Conservation (phyloP, 1,284 basidiomycete genomes). For the Gomphus bonarii region DNA sequence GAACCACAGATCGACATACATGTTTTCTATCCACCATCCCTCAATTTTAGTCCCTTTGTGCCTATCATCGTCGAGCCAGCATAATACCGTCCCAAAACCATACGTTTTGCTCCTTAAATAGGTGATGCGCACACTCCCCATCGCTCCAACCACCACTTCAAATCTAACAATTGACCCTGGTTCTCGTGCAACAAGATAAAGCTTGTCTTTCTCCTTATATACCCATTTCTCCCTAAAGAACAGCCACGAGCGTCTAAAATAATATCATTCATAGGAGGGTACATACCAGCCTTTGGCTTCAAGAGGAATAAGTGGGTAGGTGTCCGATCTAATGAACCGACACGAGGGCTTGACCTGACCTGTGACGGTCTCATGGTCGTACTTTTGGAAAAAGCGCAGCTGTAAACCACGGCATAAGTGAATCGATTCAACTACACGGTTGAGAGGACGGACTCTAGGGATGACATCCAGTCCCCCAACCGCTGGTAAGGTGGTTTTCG, state of each 20-base stretch:
- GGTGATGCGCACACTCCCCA: conserved; percentile 25
- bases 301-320: conserved; percentile 11
- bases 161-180: conserved; percentile 13
- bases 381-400: conserved; percentile 23
- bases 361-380: conserved; percentile 23
- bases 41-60: conserved; percentile 20
- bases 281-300: conserved; percentile 11
- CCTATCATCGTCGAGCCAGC: conserved; percentile 31
- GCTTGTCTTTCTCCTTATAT: conserved; percentile 7
- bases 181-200: conserved; percentile 12
- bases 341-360: conserved; percentile 22
- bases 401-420: not conserved
- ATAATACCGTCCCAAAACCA: conserved; percentile 26
- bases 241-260: not conserved
- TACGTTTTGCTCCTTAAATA: conserved; percentile 27
- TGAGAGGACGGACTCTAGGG: conserved; percentile 22
- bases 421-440: not conserved
- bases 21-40: conserved; percentile 26
- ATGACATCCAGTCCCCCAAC: conserved; percentile 19
- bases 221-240: conserved; percentile 10
- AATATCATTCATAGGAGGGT: not conserved
- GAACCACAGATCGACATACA: conserved; percentile 15
- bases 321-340: conserved; percentile 10
- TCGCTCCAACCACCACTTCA: conserved; percentile 10
- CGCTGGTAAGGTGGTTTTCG: conserved; percentile 20